phyloP scores from a whole-genome alignment of 2,329 filamentous ascomycete species.

The Fusarium verrucosum region DNA sequence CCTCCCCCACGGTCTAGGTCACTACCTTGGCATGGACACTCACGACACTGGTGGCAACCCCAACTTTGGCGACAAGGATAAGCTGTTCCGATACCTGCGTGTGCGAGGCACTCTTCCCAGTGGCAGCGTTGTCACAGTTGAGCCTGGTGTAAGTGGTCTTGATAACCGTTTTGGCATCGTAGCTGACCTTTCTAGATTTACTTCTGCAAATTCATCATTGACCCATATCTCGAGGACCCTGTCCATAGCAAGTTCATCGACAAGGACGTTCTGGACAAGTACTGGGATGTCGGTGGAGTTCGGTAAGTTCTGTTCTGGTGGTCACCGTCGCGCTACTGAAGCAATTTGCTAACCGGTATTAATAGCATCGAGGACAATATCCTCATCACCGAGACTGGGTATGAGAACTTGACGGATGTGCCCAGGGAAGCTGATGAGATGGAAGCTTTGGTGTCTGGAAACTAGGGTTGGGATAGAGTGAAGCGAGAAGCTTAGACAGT shows the following conservation, averaged over 20 bases:
- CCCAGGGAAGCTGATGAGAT: slow-evolving; percentile 73
- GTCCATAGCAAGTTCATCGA: slow-evolving; percentile 82
- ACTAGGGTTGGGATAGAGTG: slow-evolving; percentile 23
- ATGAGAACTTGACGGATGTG: slow-evolving; percentile 77
- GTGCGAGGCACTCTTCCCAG: slow-evolving; percentile 79
- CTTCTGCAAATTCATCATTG: slow-evolving; percentile 90
- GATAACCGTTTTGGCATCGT: too few relatives aligned
- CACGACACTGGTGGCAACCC: slow-evolving; percentile 86
- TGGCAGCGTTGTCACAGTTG: slow-evolving; percentile 89
- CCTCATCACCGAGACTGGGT: slow-evolving; percentile 73
- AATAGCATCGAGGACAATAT: slow-evolving; percentile 74
- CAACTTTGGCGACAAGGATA: slow-evolving; percentile 80
- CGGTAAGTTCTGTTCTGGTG: slow-evolving; percentile 56
- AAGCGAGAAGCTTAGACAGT: slow-evolving; percentile 4
- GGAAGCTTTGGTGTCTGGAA: slow-evolving; percentile 53
- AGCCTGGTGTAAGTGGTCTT: slow-evolving; percentile 76
- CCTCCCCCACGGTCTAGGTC: slow-evolving; percentile 89
- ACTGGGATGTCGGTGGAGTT: slow-evolving; percentile 84
- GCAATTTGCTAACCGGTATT: slow-evolving; percentile 33
- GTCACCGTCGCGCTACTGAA: slow-evolving; percentile 1
- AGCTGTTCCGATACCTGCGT: slow-evolving; percentile 87
- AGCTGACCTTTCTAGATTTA: slow-evolving; percentile 68
- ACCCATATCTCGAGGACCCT: slow-evolving; percentile 78
- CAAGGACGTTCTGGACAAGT: slow-evolving; percentile 74
- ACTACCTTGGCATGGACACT: slow-evolving; percentile 92